Percentiles rank a stretch among this genome's conserved stretches.
Evolutionary conservation across 2,329 filamentous ascomycete species (phyloP).

Genomic region (Emmonsiellopsis sp.): DNA sequence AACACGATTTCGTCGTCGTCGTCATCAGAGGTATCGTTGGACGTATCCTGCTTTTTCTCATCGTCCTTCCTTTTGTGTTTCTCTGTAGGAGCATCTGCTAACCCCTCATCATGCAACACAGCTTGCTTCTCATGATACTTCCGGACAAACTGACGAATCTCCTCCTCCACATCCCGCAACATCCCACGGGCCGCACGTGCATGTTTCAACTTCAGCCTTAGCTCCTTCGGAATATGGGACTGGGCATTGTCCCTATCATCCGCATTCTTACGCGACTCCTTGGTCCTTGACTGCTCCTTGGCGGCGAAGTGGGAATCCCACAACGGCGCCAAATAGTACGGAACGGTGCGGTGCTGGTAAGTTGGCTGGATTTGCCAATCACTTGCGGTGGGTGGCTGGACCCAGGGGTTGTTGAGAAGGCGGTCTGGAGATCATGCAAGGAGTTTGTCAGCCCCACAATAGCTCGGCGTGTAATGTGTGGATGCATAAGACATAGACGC

Average conservation of each 20-base stretch:
- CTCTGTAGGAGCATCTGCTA: slow-evolving; percentile 32
- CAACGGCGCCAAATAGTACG: slow-evolving; percentile 79
- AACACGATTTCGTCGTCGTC: slow-evolving; percentile 73
- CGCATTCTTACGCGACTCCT: slow-evolving; percentile 28
- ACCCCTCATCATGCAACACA: slow-evolving; percentile 37
- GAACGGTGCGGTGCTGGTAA: slow-evolving; percentile 66
- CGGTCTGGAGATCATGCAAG: slow-evolving; percentile 52
- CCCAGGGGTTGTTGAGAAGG: slow-evolving; percentile 77
- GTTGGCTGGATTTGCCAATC: slow-evolving; percentile 83
- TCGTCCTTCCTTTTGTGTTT: not conserved
- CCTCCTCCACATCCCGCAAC: slow-evolving; percentile 75
- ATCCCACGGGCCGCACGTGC: slow-evolving; percentile 67
- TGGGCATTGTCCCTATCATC: slow-evolving; percentile 26
- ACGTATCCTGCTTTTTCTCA: slow-evolving; percentile 7
- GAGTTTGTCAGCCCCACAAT: not conserved
- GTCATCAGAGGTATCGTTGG: slow-evolving; percentile 12
- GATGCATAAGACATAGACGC: not conserved
- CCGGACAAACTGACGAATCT: slow-evolving; percentile 66
- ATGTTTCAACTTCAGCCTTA: slow-evolving; percentile 73
- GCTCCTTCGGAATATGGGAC: slow-evolving; percentile 62
- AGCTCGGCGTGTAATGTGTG: not conserved
- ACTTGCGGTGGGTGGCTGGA: slow-evolving; percentile 65
- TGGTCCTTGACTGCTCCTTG: slow-evolving; percentile 28
- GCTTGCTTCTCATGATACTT: slow-evolving; percentile 49
- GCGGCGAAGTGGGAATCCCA: slow-evolving; percentile 59